These are phyloP conservation scores for Taiozyma sp. DNA, from an alignment of 1,139 yeast species.

Conservation along the genomic window DNA sequence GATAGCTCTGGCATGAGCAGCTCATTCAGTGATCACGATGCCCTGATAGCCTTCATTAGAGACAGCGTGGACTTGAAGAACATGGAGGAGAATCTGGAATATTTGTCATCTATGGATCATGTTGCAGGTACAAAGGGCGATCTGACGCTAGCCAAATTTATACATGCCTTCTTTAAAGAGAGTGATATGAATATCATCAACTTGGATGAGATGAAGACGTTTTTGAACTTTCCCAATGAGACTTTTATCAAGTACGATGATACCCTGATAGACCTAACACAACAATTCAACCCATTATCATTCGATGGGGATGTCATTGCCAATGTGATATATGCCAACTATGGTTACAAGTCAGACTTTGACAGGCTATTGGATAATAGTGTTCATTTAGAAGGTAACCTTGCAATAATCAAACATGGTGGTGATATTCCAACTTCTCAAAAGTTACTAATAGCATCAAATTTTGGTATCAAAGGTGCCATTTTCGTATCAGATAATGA, in stretches of 20 bases:
- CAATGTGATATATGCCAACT: constrained; percentile 50
- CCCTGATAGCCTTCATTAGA: constrained; percentile 42
- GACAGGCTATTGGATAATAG: constrained; percentile 33
- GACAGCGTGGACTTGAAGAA: constrained; percentile 48
- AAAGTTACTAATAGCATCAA: constrained; percentile 47
- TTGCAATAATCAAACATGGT: constrained; percentile 53
- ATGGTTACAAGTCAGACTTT: constrained; percentile 59
- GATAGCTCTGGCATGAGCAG: constrained; percentile 49
- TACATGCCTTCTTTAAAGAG: constrained; percentile 50
- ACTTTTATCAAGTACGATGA: constrained; percentile 28
- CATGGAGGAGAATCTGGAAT: constrained; percentile 67
- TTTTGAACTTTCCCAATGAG: constrained; percentile 52
- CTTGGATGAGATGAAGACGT: constrained; percentile 45
- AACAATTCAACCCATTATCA: constrained; percentile 68
- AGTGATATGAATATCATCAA: constrained; percentile 51
- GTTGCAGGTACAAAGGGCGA: constrained; percentile 87
- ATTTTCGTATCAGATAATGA: constrained; percentile 35
- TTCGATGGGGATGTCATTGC: constrained; percentile 53
- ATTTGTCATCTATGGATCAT: constrained; percentile 80
- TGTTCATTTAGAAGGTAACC: constrained; percentile 33
- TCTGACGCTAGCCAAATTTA: constrained; percentile 57
- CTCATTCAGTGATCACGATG: constrained; percentile 55
- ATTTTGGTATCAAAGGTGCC: constrained; percentile 47
- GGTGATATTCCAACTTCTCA: constrained; percentile 49
- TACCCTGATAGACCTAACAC: constrained; percentile 34